phyloP scores from a whole-genome alignment of 1,139 yeast species.

The Groenewaldozyma auringiensis region DNA sequence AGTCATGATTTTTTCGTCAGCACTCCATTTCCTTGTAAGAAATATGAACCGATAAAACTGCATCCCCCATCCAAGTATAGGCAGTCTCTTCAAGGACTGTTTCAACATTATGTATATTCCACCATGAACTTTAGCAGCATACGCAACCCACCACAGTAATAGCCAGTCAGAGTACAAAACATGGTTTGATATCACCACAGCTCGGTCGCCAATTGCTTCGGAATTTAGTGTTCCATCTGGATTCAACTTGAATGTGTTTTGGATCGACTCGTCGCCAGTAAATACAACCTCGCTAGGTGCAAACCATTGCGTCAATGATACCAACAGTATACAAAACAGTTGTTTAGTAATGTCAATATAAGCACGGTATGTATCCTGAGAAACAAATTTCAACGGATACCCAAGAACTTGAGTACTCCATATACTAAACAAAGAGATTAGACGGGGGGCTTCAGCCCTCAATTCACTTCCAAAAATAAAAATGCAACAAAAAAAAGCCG shows the following conservation, averaged over 20 bases:
- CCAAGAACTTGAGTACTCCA: constrained; percentile 25
- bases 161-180: constrained; percentile 96
- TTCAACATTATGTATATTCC: constrained; percentile 67
- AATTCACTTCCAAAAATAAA: background rate
- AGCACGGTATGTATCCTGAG: constrained; percentile 24
- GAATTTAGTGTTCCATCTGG: constrained; percentile 21
- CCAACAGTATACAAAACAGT: constrained; percentile 30
- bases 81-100: constrained; percentile 66
- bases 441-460: background rate
- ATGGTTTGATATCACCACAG: constrained; percentile 73
- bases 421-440: constrained; percentile 14
- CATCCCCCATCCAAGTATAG: constrained; percentile 87
- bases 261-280: constrained; percentile 28
- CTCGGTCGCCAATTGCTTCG: constrained; percentile 33
- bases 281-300: constrained; percentile 30
- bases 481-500: too few relatives aligned
- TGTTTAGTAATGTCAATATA: constrained; percentile 34
- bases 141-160: constrained; percentile 80
- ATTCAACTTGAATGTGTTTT: constrained; percentile 20
- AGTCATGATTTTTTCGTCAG: constrained; percentile 55
- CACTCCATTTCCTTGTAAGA: constrained; percentile 75
- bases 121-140: constrained; percentile 57
- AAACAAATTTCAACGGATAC: constrained; percentile 23
- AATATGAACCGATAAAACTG: constrained; percentile 68
- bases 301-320: constrained; percentile 27